These are phyloP conservation scores for Calonectria pteridis DNA, from an alignment of 2,329 filamentous ascomycete species.

Conservation along the genomic window DNA sequence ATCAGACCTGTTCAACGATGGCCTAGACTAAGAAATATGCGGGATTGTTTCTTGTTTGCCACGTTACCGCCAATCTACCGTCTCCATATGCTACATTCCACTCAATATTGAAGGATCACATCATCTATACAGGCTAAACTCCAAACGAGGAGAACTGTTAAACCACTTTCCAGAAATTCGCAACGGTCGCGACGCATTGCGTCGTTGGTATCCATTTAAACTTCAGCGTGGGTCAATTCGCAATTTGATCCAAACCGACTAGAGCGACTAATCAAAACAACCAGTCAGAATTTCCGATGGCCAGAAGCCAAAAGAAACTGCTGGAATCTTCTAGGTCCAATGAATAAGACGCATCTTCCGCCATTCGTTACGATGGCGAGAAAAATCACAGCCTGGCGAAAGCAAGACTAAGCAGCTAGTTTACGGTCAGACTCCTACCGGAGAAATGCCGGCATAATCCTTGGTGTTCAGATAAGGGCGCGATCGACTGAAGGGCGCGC, in stretches of 20 bases:
- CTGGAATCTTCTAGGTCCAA: not conserved
- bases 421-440: not conserved
- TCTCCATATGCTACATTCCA: not conserved
- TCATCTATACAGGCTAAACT: not conserved
- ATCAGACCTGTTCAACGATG: not conserved
- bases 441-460: not conserved
- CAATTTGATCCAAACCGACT: not conserved
- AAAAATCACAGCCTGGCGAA: not conserved
- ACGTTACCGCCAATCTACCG: not conserved
- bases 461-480: not conserved
- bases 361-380: not conserved
- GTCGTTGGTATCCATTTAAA: not conserved
- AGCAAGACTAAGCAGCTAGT: not conserved
- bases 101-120: not conserved
- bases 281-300: not conserved
- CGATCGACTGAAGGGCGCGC: not conserved
- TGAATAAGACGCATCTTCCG: not conserved
- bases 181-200: not conserved
- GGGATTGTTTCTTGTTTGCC: not conserved
- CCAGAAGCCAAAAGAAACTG: not conserved
- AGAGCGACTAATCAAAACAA: not conserved
- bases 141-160: not conserved
- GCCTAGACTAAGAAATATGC: not conserved
- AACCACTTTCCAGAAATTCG: not conserved
- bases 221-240: not conserved